Conservation (phyloP, 2,329 filamentous ascomycete genomes). For the Penicillium vulpinum region DNA sequence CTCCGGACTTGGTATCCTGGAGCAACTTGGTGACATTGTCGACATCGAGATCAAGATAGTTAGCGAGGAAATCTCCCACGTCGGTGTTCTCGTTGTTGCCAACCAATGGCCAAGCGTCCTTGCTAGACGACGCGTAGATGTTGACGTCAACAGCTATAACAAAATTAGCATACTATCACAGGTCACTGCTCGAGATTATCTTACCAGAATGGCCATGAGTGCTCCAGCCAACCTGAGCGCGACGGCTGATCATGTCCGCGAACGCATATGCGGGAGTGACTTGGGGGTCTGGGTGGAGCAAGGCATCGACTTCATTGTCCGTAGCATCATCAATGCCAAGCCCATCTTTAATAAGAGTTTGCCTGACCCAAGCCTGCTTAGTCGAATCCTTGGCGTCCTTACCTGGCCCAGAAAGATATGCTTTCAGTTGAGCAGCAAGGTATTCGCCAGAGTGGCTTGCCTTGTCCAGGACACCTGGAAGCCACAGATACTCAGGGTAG, state of each 20-base stretch:
- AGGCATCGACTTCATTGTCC: slow-evolving; percentile 66
- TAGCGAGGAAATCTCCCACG: slow-evolving; percentile 75
- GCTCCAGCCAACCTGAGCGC: slow-evolving; percentile 89
- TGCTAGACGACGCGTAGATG: slow-evolving; percentile 78
- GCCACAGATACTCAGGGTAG: slow-evolving; percentile 69
- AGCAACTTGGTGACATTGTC: slow-evolving; percentile 75
- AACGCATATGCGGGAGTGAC: slow-evolving; percentile 63
- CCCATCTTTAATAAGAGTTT: slow-evolving; percentile 65
- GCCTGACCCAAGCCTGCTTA: slow-evolving; percentile 63
- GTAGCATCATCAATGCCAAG: slow-evolving; percentile 76
- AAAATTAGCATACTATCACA: slow-evolving; percentile 11
- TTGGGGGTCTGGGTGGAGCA: slow-evolving; percentile 60
- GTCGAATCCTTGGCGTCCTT: slow-evolving; percentile 48
- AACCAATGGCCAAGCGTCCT: slow-evolving; percentile 61
- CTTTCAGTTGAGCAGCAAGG: slow-evolving; percentile 62
- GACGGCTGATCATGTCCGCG: slow-evolving; percentile 80
- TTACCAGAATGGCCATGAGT: slow-evolving; percentile 80
- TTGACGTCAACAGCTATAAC: slow-evolving; percentile 84
- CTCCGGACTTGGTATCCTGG: slow-evolving; percentile 32
- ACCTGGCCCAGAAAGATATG: slow-evolving; percentile 54
- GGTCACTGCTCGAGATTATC: neutral
- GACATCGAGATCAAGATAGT: slow-evolving; percentile 79
- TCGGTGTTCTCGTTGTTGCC: slow-evolving; percentile 97
- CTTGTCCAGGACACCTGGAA: slow-evolving; percentile 77
- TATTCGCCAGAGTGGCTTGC: slow-evolving; percentile 73